These are phyloP conservation scores for Ulmus americana DNA, from an alignment of 331 rosid species.

Conservation along the genomic window DNA sequence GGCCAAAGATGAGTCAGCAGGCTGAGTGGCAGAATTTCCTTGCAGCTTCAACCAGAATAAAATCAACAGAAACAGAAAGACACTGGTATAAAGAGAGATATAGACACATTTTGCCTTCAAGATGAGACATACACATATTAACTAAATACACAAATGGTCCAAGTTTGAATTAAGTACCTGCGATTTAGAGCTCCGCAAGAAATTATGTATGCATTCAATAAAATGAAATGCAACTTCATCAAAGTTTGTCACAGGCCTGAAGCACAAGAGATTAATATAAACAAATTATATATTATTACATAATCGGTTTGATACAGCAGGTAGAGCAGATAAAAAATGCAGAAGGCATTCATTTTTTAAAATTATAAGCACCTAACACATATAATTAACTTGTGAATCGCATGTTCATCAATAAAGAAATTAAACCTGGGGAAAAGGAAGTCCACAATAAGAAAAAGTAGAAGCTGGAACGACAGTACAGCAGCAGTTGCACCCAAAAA, in stretches of 20 bases:
- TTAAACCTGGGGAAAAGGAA: too few relatives aligned
- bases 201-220: slow-evolving; percentile 78
- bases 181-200: slow-evolving; percentile 47
- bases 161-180: slow-evolving; percentile 37
- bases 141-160: not conserved
- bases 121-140: not conserved
- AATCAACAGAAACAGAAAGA: not conserved
- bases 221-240: slow-evolving; percentile 86
- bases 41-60: slow-evolving; percentile 30
- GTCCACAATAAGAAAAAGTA: too few relatives aligned
- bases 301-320: not conserved
- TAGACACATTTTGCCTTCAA: not conserved
- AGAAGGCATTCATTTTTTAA: not conserved
- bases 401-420: not conserved
- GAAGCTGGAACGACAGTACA: too few relatives aligned
- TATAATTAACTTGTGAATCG: not conserved
- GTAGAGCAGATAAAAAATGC: not conserved
- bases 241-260: slow-evolving; percentile 73
- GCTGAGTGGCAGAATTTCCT: slow-evolving; percentile 40
- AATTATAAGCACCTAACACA: not conserved
- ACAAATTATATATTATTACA: not conserved
- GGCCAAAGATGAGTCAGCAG: slow-evolving; percentile 36
- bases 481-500: too few relatives aligned
- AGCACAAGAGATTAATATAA: slow-evolving; percentile 20
- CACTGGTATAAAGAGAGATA: not conserved